Conservation (phyloP, 495 filamentous ascomycete genomes). For the Pyrenopolyporus hunteri region DNA sequence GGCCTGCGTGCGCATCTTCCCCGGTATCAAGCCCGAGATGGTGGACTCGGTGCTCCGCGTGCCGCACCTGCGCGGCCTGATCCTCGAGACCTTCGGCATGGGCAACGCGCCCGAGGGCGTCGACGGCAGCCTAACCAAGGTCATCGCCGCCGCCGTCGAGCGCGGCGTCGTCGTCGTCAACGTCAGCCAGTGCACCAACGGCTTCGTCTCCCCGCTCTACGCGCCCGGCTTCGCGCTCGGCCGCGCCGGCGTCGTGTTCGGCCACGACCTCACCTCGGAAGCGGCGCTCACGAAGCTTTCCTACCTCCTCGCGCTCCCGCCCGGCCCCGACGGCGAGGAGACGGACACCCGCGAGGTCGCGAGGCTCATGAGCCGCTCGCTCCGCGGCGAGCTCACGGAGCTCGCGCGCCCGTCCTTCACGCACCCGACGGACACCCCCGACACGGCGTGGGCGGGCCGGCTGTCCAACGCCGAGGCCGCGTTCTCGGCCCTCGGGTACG, state of each 20-base stretch:
- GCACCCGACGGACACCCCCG: conserved; percentile 65
- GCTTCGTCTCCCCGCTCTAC: conserved; percentile 89
- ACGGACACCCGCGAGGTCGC: conserved; percentile 67
- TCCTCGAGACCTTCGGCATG: conserved; percentile 94
- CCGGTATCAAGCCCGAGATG: conserved; percentile 94
- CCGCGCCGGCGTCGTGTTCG: conserved; percentile 89
- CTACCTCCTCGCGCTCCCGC: conserved; percentile 76
- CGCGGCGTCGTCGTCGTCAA: conserved; percentile 90
- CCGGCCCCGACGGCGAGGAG: conserved; percentile 26
- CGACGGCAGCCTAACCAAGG: conserved; percentile 81
- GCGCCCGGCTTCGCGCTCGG: conserved; percentile 88
- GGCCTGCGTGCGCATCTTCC: conserved; percentile 92
- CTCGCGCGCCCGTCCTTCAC: conserved; percentile 63
- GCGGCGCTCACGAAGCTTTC: conserved; percentile 93
- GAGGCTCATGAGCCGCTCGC: conserved; percentile 71
- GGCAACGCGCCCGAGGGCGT: conserved; percentile 89
- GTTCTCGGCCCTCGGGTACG: conserved; percentile 79
- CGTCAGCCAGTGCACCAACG: conserved; percentile 88
- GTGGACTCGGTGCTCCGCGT: conserved; percentile 83
- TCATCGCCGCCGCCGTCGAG: conserved; percentile 76
- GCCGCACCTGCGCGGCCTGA: conserved; percentile 79
- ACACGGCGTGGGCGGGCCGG: conserved; percentile 46
- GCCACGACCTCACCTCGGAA: conserved; percentile 91
- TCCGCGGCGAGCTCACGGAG: conserved; percentile 90
- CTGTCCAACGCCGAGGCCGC: conserved; percentile 54